Evolutionary conservation across 1,139 yeast genomes (phyloP).

Genomic region (Protomyces macrosporus): DNA sequence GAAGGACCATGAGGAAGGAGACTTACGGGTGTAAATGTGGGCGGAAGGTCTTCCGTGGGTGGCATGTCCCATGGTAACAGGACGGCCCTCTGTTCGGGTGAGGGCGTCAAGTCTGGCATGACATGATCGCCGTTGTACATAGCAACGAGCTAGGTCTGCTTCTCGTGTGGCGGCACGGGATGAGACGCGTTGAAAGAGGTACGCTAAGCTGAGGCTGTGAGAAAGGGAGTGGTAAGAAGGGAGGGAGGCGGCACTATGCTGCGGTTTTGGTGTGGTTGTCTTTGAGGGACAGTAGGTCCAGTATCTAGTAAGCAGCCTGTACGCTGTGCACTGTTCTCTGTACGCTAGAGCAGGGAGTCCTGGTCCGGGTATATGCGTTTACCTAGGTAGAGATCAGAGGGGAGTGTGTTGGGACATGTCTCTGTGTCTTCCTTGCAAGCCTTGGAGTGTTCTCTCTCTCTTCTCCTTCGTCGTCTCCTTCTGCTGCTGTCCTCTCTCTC

Average conservation of each 20-base stretch:
- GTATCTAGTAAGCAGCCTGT: no score
- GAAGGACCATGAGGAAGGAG: neutral
- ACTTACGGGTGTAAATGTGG: neutral
- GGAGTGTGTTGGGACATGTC: neutral
- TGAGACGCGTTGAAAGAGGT: no score
- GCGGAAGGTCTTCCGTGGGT: neutral
- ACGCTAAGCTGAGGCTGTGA: no score
- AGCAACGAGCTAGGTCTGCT: neutral
- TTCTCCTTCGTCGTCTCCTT: neutral
- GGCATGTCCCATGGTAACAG: neutral
- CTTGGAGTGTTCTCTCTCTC: neutral
- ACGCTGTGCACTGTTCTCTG: no score
- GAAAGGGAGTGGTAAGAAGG: no score
- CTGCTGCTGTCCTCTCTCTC: neutral
- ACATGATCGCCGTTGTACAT: neutral
- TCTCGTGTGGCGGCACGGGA: neutral
- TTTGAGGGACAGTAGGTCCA: no score
- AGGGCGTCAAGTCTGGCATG: neutral
- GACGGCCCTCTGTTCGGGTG: neutral
- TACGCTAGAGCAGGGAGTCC: no score
- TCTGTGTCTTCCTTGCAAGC: neutral
- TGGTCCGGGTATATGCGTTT: no score
- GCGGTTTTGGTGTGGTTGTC: no score
- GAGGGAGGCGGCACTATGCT: no score
- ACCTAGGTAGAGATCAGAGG: no score